Percentiles rank a stretch among this genome's conserved stretches.
Conservation (phyloP, 2,329 filamentous ascomycete genomes). For the Ramichloridium luteum region DNA sequence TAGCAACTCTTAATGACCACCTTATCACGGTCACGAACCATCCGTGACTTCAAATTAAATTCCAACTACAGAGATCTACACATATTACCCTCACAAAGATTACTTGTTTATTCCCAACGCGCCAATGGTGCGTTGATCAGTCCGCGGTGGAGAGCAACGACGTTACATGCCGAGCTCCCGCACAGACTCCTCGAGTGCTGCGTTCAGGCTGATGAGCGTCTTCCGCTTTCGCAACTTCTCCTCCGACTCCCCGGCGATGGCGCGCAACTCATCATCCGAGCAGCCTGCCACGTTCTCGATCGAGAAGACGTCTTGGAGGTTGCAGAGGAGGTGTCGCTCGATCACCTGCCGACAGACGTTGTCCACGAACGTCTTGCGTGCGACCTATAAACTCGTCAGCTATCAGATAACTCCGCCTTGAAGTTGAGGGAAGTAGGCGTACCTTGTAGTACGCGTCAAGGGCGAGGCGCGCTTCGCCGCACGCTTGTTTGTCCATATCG, state of each 20-base stretch:
- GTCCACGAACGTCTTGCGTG: constrained; percentile 27
- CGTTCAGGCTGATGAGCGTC: constrained; percentile 9
- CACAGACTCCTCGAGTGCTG: too few relatives aligned
- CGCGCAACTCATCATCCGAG: constrained; percentile 24
- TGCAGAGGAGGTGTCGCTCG: constrained; percentile 27
- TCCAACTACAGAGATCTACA: too few relatives aligned
- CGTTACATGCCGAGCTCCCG: too few relatives aligned
- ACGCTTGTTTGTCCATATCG: constrained; percentile 3
- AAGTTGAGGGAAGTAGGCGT: constrained; percentile 3
- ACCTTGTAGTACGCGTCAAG: constrained; percentile 28
- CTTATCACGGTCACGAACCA: too few relatives aligned
- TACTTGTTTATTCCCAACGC: too few relatives aligned
- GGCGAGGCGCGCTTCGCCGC: constrained; percentile 26
- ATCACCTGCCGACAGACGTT: constrained; percentile 27
- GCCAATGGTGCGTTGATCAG: too few relatives aligned
- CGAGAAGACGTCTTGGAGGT: constrained; percentile 22
- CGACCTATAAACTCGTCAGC: constrained; percentile 15
- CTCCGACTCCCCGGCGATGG: constrained; percentile 25
- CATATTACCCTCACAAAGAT: too few relatives aligned
- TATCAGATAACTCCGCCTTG: background rate
- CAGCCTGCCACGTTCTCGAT: constrained; percentile 22
- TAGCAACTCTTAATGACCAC: too few relatives aligned
- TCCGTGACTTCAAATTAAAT: too few relatives aligned
- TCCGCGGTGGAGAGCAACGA: too few relatives aligned
- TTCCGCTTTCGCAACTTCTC: constrained; percentile 19